phyloP scores from a whole-genome alignment of 768 basidiomycete species.

The Xerocomellus intermedius region DNA sequence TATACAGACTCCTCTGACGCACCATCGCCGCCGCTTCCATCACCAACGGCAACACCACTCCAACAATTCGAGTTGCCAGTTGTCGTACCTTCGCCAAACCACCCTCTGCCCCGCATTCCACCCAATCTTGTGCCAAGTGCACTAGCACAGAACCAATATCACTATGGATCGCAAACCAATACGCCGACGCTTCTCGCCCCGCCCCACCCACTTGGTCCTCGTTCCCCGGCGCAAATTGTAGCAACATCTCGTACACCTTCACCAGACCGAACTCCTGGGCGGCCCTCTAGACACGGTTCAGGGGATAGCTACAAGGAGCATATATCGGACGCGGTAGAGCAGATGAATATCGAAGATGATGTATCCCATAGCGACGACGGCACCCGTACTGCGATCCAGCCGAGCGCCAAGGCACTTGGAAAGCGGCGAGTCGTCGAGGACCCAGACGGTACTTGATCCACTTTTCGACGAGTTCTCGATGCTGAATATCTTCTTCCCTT shows the following conservation, averaged over 20 bases:
- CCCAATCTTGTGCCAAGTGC: conserved; percentile 25
- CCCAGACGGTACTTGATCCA: conserved; percentile 37
- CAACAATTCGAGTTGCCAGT: conserved; percentile 32
- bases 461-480: neutral
- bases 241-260: conserved; percentile 68
- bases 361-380: conserved; percentile 30
- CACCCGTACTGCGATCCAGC: conserved; percentile 45
- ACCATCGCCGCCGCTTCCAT: conserved; percentile 26
- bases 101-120: conserved; percentile 41
- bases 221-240: conserved; percentile 49
- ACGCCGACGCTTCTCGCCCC: conserved; percentile 49
- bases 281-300: conserved; percentile 23
- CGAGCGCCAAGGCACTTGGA: conserved; percentile 86
- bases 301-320: conserved; percentile 22
- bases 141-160: conserved; percentile 16
- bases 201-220: conserved; percentile 74
- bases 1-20: conserved; percentile 30
- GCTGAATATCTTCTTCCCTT: neutral
- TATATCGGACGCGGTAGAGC: conserved; percentile 28
- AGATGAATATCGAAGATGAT: conserved; percentile 28
- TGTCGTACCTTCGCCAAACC: conserved; percentile 31
- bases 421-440: conserved; percentile 68
- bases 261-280: conserved; percentile 43
- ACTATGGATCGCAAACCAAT: conserved; percentile 27
- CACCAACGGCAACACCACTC: conserved; percentile 31